These are phyloP conservation scores for Sporobolus alterniflorus DNA, from an alignment of 202 grass and related monocot species.

Conservation along the genomic window DNA sequence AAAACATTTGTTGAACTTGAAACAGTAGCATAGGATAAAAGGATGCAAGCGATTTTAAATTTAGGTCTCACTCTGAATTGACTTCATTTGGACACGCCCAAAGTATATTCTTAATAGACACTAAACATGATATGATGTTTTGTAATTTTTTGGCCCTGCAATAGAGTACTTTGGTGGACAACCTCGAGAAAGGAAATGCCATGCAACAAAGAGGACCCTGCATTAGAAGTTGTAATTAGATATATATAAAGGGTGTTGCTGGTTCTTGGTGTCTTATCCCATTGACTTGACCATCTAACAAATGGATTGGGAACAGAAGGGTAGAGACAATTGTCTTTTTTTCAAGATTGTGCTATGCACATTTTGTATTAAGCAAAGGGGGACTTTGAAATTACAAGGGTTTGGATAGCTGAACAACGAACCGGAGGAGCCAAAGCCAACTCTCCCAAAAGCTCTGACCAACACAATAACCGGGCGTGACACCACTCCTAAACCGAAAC, in stretches of 20 bases:
- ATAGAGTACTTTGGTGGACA: neutral
- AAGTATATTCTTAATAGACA: neutral
- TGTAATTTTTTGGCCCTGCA: neutral
- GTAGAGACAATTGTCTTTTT: no score
- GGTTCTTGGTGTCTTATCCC: no score
- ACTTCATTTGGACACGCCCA: neutral
- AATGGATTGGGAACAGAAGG: no score
- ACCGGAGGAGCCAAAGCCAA: no score
- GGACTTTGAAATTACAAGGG: no score
- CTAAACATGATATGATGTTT: neutral
- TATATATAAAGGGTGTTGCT: neutral
- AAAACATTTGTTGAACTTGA: neutral
- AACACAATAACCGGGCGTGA: no score
- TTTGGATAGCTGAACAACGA: no score
- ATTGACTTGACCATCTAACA: neutral
- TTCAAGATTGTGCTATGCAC: no score
- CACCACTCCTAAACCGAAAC: no score
- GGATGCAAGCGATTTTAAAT: neutral
- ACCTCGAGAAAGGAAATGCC: neutral
- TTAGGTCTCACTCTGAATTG: neutral
- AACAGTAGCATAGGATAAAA: neutral
- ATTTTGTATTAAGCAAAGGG: no score
- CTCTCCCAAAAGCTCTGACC: no score
- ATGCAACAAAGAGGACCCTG: neutral
- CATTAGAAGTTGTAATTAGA: neutral